phyloP scores from a whole-genome alignment of 495 filamentous ascomycete species.

The Neurospora africana region DNA sequence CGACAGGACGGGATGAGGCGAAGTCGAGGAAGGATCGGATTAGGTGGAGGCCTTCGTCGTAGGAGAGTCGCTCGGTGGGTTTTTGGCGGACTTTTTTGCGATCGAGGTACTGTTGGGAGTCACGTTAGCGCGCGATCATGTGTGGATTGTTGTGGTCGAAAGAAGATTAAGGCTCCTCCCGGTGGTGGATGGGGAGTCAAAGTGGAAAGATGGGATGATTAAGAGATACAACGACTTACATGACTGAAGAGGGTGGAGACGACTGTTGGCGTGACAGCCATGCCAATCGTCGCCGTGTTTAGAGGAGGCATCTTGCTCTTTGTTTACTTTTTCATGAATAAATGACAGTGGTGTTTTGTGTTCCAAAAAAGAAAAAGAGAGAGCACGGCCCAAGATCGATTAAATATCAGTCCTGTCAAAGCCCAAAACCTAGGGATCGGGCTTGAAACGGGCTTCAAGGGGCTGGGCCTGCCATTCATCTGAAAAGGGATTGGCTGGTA shows the following conservation, averaged over 20 bases:
- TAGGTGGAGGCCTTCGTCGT: conserved; percentile 85
- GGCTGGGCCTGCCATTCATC: neutral
- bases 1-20: conserved; percentile 77
- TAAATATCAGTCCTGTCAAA: neutral
- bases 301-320: conserved; percentile 26
- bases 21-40: conserved; percentile 75
- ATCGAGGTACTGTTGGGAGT: conserved; percentile 57
- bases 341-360: neutral
- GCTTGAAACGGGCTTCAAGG: neutral
- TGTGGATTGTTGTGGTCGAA: neutral
- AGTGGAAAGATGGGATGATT: neutral
- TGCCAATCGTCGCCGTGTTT: conserved; percentile 60
- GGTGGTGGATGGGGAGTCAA: neutral
- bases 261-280: conserved; percentile 69
- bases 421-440: neutral
- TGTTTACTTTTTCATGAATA: neutral
- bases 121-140: neutral
- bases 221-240: conserved; percentile 36
- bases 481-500: neutral
- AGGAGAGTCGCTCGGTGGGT: conserved; percentile 78
- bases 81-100: conserved; percentile 63
- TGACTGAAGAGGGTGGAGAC: conserved; percentile 70
- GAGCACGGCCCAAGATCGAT: neutral
- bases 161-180: neutral
- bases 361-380: neutral